Evolutionary conservation across 2,329 filamentous ascomycete genomes (phyloP).

Genomic region (Cryphonectria japonica): DNA sequence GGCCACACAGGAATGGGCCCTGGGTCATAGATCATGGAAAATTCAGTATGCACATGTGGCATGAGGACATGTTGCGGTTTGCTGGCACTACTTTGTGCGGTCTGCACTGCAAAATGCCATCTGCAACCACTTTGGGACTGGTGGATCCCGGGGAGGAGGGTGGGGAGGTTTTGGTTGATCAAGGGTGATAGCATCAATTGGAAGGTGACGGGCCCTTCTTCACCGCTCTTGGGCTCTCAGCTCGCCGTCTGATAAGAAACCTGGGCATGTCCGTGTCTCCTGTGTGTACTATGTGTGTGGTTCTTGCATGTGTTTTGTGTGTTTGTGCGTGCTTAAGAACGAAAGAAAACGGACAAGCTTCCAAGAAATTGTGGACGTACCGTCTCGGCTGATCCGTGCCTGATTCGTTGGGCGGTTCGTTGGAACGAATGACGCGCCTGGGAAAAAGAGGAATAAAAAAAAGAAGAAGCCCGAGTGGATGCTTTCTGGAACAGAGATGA

Average conservation of each 20-base stretch:
- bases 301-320: no score
- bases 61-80: conserved; percentile 1
- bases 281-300: neutral
- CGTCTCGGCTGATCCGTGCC: conserved; percentile 16
- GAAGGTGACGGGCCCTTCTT: conserved; percentile 4
- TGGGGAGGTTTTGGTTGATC: neutral
- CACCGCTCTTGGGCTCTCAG: conserved; percentile 19
- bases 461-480: neutral
- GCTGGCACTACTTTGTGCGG: conserved; percentile 8
- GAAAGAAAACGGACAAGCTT: neutral
- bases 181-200: neutral
- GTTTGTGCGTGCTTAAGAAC: neutral
- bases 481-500: neutral
- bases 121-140: conserved; percentile 16
- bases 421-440: conserved; percentile 13
- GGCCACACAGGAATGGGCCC: conserved; percentile 11
- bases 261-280: neutral
- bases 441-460: neutral
- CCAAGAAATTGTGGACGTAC: conserved; percentile 21
- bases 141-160: neutral
- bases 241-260: conserved; percentile 11
- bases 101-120: conserved; percentile 7
- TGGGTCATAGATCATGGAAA: conserved; percentile 5
- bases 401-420: conserved; percentile 11
- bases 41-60: conserved; percentile 16